These are phyloP conservation scores for Pythium insidiosum DNA, from an alignment of 352 stramenopile species.

Conservation along the genomic window DNA sequence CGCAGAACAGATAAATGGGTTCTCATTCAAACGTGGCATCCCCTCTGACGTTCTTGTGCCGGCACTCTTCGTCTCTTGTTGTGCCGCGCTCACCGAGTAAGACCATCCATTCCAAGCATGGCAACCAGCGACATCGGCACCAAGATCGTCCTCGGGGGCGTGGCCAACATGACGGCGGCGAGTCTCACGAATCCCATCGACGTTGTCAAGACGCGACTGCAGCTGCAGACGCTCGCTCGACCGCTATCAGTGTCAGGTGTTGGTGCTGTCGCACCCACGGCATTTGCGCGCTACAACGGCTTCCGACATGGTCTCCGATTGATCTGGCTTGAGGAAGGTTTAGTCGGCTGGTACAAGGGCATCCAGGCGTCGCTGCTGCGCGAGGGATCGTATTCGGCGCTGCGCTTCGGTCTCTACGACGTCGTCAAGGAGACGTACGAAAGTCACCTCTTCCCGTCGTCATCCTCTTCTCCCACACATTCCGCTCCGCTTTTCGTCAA, in stretches of 20 bases:
- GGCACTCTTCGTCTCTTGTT: no score
- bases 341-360: slow-evolving; percentile 45
- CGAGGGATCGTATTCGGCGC: slow-evolving; percentile 68
- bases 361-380: slow-evolving; percentile 52
- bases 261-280: not conserved
- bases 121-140: no score
- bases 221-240: slow-evolving; percentile 20
- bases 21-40: no score
- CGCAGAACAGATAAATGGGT: no score
- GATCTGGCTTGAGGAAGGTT: slow-evolving; percentile 53
- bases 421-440: slow-evolving; percentile 68
- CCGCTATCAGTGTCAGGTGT: not conserved
- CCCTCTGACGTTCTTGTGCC: no score
- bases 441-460: slow-evolving; percentile 31
- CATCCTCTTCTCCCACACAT: slow-evolving; percentile 21
- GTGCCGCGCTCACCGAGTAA: no score
- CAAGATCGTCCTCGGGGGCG: slow-evolving; percentile 55
- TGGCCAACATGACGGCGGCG: slow-evolving; percentile 48
- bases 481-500: slow-evolving; percentile 62
- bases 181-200: slow-evolving; percentile 51
- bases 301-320: slow-evolving; percentile 46
- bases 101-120: no score
- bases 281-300: slow-evolving; percentile 38
- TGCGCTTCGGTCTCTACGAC: slow-evolving; percentile 78
- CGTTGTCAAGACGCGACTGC: slow-evolving; percentile 41